Evolutionary conservation across 208 protist genomes (phyloP).

Genomic region (Acanthamoeba healyi): DNA sequence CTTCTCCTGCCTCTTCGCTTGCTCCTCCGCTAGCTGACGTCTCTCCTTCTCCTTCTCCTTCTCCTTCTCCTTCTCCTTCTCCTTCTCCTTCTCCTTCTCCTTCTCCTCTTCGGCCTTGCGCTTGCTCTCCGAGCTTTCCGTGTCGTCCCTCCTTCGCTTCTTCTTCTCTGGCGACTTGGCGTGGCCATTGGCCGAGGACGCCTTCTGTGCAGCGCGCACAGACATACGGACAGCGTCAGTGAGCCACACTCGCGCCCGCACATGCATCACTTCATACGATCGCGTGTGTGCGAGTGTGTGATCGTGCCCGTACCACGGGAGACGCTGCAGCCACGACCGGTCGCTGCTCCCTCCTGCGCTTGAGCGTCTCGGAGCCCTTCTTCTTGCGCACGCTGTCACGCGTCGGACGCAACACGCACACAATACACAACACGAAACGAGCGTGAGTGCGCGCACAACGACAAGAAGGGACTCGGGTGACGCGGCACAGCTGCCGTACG

Average conservation of each 20-base stretch:
- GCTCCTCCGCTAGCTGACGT: conserved; percentile 73
- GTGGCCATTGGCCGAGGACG: neutral
- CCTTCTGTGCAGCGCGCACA: neutral
- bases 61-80: neutral
- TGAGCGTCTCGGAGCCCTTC: neutral
- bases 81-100: neutral
- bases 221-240: neutral
- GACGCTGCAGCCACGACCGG: neutral
- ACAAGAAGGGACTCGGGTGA: too few species aligned
- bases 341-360: neutral
- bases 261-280: neutral
- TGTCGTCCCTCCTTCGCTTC: neutral
- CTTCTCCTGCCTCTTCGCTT: neutral
- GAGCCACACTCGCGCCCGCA: neutral
- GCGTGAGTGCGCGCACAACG: too few species aligned
- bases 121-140: neutral
- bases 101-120: too few species aligned
- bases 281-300: neutral
- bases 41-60: neutral
- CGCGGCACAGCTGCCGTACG: too few species aligned
- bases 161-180: neutral
- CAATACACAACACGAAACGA: too few species aligned
- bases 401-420: neutral
- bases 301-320: neutral
- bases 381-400: neutral